Evolutionary conservation across 1,139 yeast species (phyloP).

Genomic region (Arxiozyma bovina): DNA sequence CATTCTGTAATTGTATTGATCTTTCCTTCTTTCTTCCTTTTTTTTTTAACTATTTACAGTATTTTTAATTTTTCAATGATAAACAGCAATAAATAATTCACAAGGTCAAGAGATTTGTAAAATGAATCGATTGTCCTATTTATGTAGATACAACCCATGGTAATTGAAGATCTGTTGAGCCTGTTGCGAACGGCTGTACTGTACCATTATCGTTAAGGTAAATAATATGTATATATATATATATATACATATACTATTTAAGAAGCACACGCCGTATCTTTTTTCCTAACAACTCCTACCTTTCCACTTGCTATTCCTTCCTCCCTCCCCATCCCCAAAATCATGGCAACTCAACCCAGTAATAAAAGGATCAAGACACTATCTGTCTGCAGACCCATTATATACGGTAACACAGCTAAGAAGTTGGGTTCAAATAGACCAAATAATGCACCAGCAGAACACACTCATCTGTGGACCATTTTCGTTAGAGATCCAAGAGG

Average conservation of each 20-base stretch:
- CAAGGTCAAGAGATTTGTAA: not conserved
- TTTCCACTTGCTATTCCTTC: too few relatives aligned
- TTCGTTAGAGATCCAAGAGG: slow-evolving; percentile 78
- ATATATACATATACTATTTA: too few relatives aligned
- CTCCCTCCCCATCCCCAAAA: too few relatives aligned
- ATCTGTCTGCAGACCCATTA: slow-evolving; percentile 73
- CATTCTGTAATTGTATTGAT: too few relatives aligned
- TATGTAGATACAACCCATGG: not conserved
- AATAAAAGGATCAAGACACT: slow-evolving; percentile 44
- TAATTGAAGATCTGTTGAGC: too few relatives aligned
- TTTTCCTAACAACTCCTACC: not conserved
- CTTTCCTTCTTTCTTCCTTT: not conserved
- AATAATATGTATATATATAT: too few relatives aligned
- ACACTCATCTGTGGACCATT: slow-evolving; percentile 94
- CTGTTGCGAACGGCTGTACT: too few relatives aligned
- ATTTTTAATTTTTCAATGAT: not conserved
- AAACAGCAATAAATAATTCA: too few relatives aligned
- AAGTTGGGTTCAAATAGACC: slow-evolving; percentile 59
- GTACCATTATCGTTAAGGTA: not conserved
- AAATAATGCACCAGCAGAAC: slow-evolving; percentile 72
- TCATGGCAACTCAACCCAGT: slow-evolving; percentile 19
- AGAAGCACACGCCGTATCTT: not conserved
- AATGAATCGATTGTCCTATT: too few relatives aligned
- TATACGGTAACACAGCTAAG: slow-evolving; percentile 80
- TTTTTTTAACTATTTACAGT: not conserved